Conservation (phyloP, 768 basidiomycete species). For the Suillus americanus region DNA sequence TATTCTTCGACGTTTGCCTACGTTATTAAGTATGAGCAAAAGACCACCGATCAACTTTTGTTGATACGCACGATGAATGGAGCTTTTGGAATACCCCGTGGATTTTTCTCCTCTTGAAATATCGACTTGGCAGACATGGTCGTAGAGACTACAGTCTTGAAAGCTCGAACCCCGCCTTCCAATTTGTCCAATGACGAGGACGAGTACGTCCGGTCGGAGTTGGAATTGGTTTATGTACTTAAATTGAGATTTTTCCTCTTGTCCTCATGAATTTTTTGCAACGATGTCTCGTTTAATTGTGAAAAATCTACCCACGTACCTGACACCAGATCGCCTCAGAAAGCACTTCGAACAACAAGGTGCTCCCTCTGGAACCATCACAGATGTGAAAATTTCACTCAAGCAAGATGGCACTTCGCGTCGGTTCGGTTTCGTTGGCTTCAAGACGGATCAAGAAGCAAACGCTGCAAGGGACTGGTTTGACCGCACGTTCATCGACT, state of each 20-base stretch:
- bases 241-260: neutral
- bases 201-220: neutral
- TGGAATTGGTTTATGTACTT: neutral
- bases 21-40: constrained; percentile 3
- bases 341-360: constrained; percentile 65
- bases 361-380: constrained; percentile 70
- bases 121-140: constrained; percentile 22
- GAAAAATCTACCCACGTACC: constrained; percentile 74
- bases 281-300: constrained; percentile 81
- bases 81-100: constrained; percentile 92
- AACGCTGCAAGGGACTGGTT: constrained; percentile 77
- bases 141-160: constrained; percentile 5
- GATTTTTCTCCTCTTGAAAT: constrained; percentile 61
- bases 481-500: constrained; percentile 80
- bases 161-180: constrained; percentile 9
- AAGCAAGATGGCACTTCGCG: constrained; percentile 79
- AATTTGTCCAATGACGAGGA: neutral
- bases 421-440: constrained; percentile 92
- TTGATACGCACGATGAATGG: constrained; percentile 84
- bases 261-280: neutral
- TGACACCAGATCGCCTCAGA: constrained; percentile 61
- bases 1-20: constrained; percentile 89
- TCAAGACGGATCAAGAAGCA: constrained; percentile 79
- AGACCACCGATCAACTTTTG: neutral
- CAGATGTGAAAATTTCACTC: constrained; percentile 80